Percentiles rank a stretch among this genome's conserved stretches.
These are phyloP conservation scores for Orbilia oligospora DNA, from an alignment of 2,329 filamentous ascomycete genomes.

Conservation along the genomic window DNA sequence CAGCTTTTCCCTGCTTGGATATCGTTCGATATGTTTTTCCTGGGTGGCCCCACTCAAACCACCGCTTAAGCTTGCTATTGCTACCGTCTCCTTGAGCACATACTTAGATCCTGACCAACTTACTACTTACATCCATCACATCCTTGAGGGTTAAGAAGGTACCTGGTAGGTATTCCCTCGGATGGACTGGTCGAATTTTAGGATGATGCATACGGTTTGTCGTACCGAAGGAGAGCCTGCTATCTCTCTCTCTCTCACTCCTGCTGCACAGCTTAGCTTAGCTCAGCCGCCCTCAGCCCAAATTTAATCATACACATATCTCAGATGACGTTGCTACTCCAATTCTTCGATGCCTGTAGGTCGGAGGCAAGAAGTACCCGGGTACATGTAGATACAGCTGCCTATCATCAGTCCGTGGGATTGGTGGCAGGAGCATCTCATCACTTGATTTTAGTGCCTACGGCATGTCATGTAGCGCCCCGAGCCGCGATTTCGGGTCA, in stretches of 20 bases:
- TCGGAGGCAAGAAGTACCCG: background rate
- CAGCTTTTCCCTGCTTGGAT: constrained; percentile 40
- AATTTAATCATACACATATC: constrained; percentile 18
- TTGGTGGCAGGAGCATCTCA: constrained; percentile 15
- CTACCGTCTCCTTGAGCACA: constrained; percentile 12
- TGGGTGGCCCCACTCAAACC: constrained; percentile 41
- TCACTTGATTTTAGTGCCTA: constrained; percentile 3
- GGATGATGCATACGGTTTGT: constrained; percentile 56
- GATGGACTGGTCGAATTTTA: constrained; percentile 43
- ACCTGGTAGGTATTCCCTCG: constrained; percentile 16
- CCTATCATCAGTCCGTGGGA: background rate
- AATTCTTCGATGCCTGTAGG: background rate
- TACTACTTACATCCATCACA: background rate
- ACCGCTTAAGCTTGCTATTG: background rate
- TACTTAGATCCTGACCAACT: background rate
- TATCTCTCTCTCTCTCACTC: background rate
- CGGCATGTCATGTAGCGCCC: constrained; percentile 28
- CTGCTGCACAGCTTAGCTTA: background rate
- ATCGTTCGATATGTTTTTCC: background rate
- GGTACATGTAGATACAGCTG: constrained; percentile 2
- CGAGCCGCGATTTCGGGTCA: constrained; percentile 37
- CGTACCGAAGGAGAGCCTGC: constrained; percentile 14
- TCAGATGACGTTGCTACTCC: constrained; percentile 7
- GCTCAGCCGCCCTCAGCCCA: constrained; percentile 11
- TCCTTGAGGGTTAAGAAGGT: constrained; percentile 4